phyloP scores from a whole-genome alignment of 139 green algal genomes.

The Desmodesmus armatus region DNA sequence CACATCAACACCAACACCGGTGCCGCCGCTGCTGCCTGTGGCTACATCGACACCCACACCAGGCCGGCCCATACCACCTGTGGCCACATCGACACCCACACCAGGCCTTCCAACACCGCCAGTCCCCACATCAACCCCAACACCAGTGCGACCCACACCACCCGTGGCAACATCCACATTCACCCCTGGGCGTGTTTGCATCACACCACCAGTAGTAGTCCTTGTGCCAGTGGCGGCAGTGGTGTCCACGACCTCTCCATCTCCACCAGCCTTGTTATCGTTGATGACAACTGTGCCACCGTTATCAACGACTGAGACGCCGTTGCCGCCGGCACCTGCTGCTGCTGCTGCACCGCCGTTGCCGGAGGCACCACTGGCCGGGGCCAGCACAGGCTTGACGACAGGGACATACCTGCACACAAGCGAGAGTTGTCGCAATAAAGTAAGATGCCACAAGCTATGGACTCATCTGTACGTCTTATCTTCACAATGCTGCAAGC shows the following conservation, averaged over 20 bases:
- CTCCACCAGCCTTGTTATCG: not conserved
- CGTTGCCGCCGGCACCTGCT: not conserved
- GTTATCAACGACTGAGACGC: too few relatives aligned
- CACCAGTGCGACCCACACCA: not conserved
- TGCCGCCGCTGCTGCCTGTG: not conserved
- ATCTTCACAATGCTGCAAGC: too few relatives aligned
- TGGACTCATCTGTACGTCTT: too few relatives aligned
- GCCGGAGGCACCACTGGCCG: not conserved
- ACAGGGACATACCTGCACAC: conserved; percentile 15
- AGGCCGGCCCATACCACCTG: not conserved
- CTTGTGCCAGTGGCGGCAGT: too few relatives aligned
- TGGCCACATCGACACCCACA: not conserved
- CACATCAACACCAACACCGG: not conserved
- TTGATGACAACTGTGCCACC: not conserved
- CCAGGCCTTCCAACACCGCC: not conserved
- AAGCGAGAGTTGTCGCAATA: too few relatives aligned
- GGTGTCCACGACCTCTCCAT: too few relatives aligned
- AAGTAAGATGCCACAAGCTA: too few relatives aligned
- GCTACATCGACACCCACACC: not conserved
- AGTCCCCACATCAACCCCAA: not conserved
- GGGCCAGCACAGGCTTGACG: not conserved
- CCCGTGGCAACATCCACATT: not conserved
- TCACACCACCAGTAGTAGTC: too few relatives aligned
- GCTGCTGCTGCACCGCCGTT: not conserved
- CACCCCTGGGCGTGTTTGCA: too few relatives aligned